Evolutionary conservation across 202 grass and related monocot genomes (phyloP).

Genomic region (Setaria viridis): DNA sequence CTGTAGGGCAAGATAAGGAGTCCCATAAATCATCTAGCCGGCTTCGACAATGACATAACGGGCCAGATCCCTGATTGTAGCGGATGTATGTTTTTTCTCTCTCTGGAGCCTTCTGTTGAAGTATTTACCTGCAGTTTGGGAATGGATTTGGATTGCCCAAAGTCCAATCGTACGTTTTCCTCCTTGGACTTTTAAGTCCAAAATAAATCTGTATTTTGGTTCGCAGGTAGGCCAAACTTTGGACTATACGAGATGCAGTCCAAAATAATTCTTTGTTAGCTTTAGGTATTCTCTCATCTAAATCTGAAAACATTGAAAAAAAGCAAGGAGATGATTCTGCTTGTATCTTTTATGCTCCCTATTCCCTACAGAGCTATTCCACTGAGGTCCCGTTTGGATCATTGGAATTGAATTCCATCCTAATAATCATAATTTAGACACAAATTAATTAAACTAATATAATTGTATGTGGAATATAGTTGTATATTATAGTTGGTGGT

Average conservation of each 20-base stretch:
- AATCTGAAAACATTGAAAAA: conserved; percentile 54
- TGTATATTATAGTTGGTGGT: no score
- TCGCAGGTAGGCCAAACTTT: background rate
- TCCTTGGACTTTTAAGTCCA: background rate
- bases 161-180: background rate
- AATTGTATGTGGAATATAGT: no score
- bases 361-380: no score
- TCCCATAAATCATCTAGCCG: conserved; percentile 48
- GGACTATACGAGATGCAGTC: background rate
- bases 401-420: no score
- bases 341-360: background rate
- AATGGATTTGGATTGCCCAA: background rate
- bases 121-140: background rate
- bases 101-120: conserved; percentile 32
- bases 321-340: background rate
- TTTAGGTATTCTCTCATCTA: conserved; percentile 63
- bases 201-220: background rate
- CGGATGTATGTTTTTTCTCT: background rate
- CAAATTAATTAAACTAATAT: no score
- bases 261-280: no score
- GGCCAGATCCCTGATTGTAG: background rate
- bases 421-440: no score
- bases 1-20: conserved; percentile 37
- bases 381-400: no score
- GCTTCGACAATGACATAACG: background rate